Conservation (phyloP, 169 alveolate genomes). For the Cryptosporidium viatorum region DNA sequence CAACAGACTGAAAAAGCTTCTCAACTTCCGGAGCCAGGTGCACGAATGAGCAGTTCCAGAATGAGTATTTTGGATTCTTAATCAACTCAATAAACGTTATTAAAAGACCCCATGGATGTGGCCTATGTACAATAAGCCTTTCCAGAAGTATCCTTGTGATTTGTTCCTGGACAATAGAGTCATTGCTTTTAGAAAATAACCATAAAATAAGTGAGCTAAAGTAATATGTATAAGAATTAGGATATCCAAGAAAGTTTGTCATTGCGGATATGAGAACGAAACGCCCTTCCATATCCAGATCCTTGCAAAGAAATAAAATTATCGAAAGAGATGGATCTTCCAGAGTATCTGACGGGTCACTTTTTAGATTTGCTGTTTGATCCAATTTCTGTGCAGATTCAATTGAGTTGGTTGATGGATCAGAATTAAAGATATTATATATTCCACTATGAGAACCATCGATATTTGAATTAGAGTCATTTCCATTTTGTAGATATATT, state of each 20-base stretch:
- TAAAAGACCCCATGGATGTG: constrained; percentile 98
- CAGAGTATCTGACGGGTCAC: neutral
- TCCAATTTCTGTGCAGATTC: constrained; percentile 32
- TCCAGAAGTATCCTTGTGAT: constrained; percentile 92
- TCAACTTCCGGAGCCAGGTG: constrained; percentile 83
- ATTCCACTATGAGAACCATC: constrained; percentile 16
- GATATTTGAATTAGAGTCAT: constrained; percentile 13
- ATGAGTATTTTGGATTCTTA: constrained; percentile 89
- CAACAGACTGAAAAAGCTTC: constrained; percentile 81
- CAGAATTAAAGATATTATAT: neutral
- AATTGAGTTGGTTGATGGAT: neutral
- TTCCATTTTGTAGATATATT: constrained; percentile 59
- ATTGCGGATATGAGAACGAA: constrained; percentile 90
- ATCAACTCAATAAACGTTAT: constrained; percentile 94
- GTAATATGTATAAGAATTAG: constrained; percentile 94
- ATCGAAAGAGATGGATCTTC: constrained; percentile 83
- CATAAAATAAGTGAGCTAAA: constrained; percentile 89
- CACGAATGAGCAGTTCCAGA: constrained; percentile 82
- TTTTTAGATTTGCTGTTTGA: neutral
- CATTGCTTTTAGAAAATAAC: constrained; percentile 89
- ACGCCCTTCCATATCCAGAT: constrained; percentile 88
- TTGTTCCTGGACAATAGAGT: constrained; percentile 89
- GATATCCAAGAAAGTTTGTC: constrained; percentile 95
- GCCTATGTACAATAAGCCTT: constrained; percentile 92
- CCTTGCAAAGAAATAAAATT: constrained; percentile 81